phyloP scores from a whole-genome alignment of 2,329 filamentous ascomycete genomes.

The Talaromyces sp. region DNA sequence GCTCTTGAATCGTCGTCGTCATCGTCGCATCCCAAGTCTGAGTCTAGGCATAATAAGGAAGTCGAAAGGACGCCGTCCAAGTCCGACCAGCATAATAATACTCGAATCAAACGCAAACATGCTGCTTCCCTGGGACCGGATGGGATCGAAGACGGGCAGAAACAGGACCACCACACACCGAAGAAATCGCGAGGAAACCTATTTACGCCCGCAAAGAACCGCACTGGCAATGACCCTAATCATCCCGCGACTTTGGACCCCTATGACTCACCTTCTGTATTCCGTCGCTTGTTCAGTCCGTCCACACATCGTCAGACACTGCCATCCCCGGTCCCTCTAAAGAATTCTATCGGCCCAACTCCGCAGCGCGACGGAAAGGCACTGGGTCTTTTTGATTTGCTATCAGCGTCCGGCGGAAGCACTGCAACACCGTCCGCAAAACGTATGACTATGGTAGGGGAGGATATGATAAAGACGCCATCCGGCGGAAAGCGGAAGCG shows the following conservation, averaged over 20 bases:
- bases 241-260: slow-evolving; percentile 41
- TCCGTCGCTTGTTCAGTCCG: slow-evolving; percentile 35
- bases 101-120: slow-evolving; percentile 29
- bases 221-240: neutral
- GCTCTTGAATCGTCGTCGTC: slow-evolving; percentile 25
- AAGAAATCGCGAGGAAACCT: slow-evolving; percentile 8
- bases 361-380: slow-evolving; percentile 47
- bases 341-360: slow-evolving; percentile 43
- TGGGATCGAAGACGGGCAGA: slow-evolving; percentile 8
- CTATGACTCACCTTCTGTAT: slow-evolving; percentile 39
- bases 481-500: slow-evolving; percentile 28
- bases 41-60: slow-evolving; percentile 19
- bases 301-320: slow-evolving; percentile 21
- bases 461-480: slow-evolving; percentile 32
- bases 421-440: slow-evolving; percentile 29
- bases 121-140: slow-evolving; percentile 20
- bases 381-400: slow-evolving; percentile 45
- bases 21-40: slow-evolving; percentile 2
- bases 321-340: slow-evolving; percentile 29
- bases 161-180: slow-evolving; percentile 1
- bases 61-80: slow-evolving; percentile 16
- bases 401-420: slow-evolving; percentile 38
- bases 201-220: slow-evolving; percentile 33
- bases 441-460: slow-evolving; percentile 22
- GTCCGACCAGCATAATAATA: slow-evolving; percentile 14